These are phyloP conservation scores for Phaeosphaeriaceae sp. DNA, from an alignment of 2,329 filamentous ascomycete species.

Conservation along the genomic window DNA sequence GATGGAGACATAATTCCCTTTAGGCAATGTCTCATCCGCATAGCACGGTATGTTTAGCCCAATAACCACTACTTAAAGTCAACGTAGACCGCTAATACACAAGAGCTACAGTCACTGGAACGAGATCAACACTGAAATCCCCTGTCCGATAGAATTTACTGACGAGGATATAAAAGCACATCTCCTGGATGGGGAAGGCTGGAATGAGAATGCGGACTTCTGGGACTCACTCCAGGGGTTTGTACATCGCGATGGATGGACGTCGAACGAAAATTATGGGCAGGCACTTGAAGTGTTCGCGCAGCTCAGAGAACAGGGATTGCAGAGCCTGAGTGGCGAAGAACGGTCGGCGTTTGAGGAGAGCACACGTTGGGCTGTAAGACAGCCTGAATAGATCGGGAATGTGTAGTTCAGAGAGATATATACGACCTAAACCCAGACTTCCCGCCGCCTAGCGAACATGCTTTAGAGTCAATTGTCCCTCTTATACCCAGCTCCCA, in stretches of 20 bases:
- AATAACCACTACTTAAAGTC: slow-evolving; percentile 1
- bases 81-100: too few relatives aligned
- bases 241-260: slow-evolving; percentile 49
- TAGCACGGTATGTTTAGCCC: slow-evolving; percentile 35
- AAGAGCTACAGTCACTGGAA: slow-evolving; percentile 31
- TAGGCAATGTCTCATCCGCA: slow-evolving; percentile 37
- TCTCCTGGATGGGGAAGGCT: slow-evolving; percentile 31
- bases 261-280: slow-evolving; percentile 43
- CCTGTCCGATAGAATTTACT: slow-evolving; percentile 39
- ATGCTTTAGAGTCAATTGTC: too few relatives aligned
- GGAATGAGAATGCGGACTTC: slow-evolving; percentile 44
- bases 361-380: slow-evolving; percentile 18
- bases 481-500: too few relatives aligned
- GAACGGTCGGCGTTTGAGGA: slow-evolving; percentile 42
- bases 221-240: slow-evolving; percentile 44
- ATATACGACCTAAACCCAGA: too few relatives aligned
- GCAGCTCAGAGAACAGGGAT: slow-evolving; percentile 41
- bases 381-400: neutral
- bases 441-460: too few relatives aligned
- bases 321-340: slow-evolving; percentile 37
- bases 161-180: slow-evolving; percentile 24
- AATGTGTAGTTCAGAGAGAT: too few relatives aligned
- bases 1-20: slow-evolving; percentile 42
- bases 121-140: slow-evolving; percentile 32
- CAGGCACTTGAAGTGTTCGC: slow-evolving; percentile 45